These are phyloP conservation scores for Kokia cookei DNA, from an alignment of 441 rosid species.

Conservation along the genomic window DNA sequence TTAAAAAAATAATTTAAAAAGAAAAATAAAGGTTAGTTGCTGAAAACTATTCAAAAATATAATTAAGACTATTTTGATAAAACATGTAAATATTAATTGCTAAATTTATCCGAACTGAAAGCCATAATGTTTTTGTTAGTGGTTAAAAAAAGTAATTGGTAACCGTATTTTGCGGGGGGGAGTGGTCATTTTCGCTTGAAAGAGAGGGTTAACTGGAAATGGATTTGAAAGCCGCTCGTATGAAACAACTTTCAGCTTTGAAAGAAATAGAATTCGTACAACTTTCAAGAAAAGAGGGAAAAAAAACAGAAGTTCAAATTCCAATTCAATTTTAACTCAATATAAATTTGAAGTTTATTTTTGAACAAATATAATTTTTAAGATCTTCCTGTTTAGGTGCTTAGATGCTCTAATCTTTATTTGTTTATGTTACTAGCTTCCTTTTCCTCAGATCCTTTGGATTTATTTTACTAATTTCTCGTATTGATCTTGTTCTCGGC, in stretches of 20 bases:
- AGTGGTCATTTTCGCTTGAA: neutral
- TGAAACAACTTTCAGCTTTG: constrained; percentile 3
- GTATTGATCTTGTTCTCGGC: constrained; percentile 5
- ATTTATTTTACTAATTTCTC: constrained; percentile 4
- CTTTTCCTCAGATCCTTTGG: constrained; percentile 12
- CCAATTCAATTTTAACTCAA: no score
- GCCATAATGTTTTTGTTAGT: neutral
- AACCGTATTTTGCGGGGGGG: neutral
- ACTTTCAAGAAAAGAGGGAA: neutral
- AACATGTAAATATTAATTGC: no score
- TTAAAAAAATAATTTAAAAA: no score
- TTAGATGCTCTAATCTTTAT: constrained; percentile 27
- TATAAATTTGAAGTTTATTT: neutral
- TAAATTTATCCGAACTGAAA: no score
- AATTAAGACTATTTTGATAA: no score
- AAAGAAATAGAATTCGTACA: neutral
- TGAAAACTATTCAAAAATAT: no score
- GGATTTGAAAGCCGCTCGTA: constrained; percentile 27
- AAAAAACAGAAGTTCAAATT: neutral
- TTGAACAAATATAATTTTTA: neutral
- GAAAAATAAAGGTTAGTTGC: no score
- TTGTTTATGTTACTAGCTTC: constrained; percentile 18
- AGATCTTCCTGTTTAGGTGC: constrained; percentile 16
- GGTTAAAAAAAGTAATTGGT: no score
- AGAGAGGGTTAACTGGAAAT: constrained; percentile 9